Evolutionary conservation across 495 filamentous ascomycete genomes (phyloP).

Genomic region (Endocarpon pusillum): DNA sequence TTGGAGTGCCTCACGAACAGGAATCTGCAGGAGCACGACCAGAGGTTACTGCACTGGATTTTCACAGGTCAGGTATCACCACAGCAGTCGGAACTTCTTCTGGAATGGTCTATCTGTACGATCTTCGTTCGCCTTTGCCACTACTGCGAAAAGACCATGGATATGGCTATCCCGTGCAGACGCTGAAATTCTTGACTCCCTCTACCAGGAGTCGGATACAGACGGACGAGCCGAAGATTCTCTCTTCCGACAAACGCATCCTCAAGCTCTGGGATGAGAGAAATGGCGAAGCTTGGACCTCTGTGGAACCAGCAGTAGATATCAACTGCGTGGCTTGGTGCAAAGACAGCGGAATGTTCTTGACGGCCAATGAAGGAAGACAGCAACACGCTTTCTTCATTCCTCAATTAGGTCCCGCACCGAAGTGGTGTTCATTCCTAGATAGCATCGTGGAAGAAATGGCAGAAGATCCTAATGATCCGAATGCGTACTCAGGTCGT

Average conservation of each 20-base stretch:
- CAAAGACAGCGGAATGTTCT: slow-evolving; percentile 72
- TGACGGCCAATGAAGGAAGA: slow-evolving; percentile 89
- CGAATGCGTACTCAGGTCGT: slow-evolving; percentile 36
- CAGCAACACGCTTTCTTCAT: slow-evolving; percentile 93
- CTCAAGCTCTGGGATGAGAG: slow-evolving; percentile 91
- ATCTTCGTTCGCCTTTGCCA: slow-evolving; percentile 75
- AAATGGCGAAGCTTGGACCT: slow-evolving; percentile 76
- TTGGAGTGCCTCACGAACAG: slow-evolving; percentile 28
- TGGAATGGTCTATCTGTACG: slow-evolving; percentile 82
- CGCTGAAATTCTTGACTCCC: slow-evolving; percentile 67
- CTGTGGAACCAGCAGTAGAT: slow-evolving; percentile 86
- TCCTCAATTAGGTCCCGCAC: slow-evolving; percentile 80
- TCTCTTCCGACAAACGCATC: slow-evolving; percentile 83
- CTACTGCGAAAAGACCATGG: slow-evolving; percentile 86
- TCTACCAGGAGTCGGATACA: slow-evolving; percentile 42
- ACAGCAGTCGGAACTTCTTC: slow-evolving; percentile 77
- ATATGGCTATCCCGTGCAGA: slow-evolving; percentile 86
- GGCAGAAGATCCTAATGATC: slow-evolving; percentile 63
- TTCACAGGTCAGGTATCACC: slow-evolving; percentile 67
- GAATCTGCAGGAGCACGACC: slow-evolving; percentile 29
- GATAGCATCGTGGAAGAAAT: slow-evolving; percentile 98
- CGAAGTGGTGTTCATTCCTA: slow-evolving; percentile 89
- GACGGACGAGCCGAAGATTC: slow-evolving; percentile 61
- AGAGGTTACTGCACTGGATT: slow-evolving; percentile 77
- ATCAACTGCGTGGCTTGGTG: slow-evolving; percentile 83